Percentiles rank a stretch among this genome's conserved stretches.
Evolutionary conservation across 106 monocot genomes (phyloP).

Genomic region (Gastrodia elata): DNA sequence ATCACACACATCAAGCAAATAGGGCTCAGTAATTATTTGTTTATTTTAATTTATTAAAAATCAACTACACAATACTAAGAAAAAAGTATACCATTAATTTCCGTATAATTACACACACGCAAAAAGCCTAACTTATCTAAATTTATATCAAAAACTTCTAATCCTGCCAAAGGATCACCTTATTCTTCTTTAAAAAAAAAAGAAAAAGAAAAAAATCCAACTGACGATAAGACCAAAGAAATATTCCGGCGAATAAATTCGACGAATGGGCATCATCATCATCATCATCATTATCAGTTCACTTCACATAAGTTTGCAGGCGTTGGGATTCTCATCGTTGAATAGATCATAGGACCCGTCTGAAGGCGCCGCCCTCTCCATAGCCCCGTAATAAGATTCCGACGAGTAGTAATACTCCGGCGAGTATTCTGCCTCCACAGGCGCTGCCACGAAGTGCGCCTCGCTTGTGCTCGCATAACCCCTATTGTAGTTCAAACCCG

Average conservation of each 20-base stretch:
- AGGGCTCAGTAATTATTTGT: too few relatives aligned
- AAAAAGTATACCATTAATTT: too few relatives aligned
- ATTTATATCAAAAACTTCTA: too few relatives aligned
- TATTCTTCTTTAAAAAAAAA: background rate
- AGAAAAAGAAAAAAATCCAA: background rate
- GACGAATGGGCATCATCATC: background rate
- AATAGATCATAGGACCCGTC: constrained; percentile 33
- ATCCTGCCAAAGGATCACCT: background rate
- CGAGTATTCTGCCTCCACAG: background rate
- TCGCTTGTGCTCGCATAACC: constrained; percentile 30
- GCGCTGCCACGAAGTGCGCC: constrained; percentile 14
- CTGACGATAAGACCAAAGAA: background rate
- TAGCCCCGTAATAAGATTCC: constrained; percentile 11
- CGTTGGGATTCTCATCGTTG: constrained; percentile 65
- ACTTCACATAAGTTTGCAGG: constrained; percentile 72
- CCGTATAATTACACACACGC: too few relatives aligned
- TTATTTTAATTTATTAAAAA: too few relatives aligned
- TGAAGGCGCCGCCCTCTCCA: constrained; percentile 9
- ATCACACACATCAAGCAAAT: too few relatives aligned
- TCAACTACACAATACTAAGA: too few relatives aligned
- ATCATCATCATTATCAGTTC: constrained; percentile 5
- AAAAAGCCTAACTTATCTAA: too few relatives aligned
- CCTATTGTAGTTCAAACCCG: constrained; percentile 30
- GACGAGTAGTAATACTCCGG: constrained; percentile 5
- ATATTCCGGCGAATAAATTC: background rate